A percentile compares a stretch with the other conserved stretches of the same genome.
Conservation (phyloP, 192 early-diverging fungal genomes). For the Backusella westeae region DNA sequence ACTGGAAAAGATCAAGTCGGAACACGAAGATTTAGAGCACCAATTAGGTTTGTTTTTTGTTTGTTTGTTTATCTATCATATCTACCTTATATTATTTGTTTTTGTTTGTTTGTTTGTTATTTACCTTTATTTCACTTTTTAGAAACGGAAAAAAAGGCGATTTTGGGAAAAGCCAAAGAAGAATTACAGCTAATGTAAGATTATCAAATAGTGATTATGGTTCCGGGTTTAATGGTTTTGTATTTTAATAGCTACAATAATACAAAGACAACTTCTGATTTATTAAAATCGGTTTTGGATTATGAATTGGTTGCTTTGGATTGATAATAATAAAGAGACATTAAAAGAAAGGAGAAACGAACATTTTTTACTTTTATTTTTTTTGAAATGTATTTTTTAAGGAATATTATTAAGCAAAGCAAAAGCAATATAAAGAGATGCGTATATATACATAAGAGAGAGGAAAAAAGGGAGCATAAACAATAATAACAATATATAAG, state of each 20-base stretch:
- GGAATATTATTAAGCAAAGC: not conserved
- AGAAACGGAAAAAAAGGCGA: not conserved
- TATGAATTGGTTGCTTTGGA: not conserved
- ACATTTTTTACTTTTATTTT: not conserved
- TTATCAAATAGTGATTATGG: too few relatives aligned
- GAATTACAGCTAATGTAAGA: not conserved
- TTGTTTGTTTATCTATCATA: not conserved
- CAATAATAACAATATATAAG: not conserved
- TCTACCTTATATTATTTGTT: not conserved
- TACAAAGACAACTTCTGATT: not conserved
- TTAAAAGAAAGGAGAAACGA: not conserved
- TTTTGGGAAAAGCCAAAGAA: conserved; percentile 3
- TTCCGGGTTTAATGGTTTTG: not conserved
- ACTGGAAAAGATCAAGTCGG: not conserved
- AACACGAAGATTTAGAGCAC: not conserved
- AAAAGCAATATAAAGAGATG: not conserved
- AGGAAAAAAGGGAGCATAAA: not conserved
- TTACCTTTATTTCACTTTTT: not conserved
- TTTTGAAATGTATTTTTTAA: not conserved
- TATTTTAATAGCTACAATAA: not conserved
- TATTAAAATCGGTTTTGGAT: not conserved
- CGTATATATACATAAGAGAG: not conserved
- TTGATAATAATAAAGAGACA: not conserved
- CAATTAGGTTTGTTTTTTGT: not conserved
- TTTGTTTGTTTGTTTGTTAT: not conserved